These are phyloP conservation scores for Saccharomycopsis phalli DNA, from an alignment of 1,139 yeast genomes.

Conservation along the genomic window DNA sequence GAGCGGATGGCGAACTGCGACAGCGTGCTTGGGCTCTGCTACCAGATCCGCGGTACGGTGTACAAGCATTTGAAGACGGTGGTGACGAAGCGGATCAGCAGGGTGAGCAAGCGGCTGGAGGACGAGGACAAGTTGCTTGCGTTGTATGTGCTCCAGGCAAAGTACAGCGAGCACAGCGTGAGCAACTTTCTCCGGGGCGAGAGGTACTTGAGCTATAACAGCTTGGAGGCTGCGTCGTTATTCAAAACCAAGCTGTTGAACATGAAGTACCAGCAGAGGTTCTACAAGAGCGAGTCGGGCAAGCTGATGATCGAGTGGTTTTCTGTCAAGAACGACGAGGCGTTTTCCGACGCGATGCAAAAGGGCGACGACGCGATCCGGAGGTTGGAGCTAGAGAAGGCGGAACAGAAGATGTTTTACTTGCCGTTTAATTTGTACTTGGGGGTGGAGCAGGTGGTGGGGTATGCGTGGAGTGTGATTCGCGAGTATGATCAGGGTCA, in stretches of 20 bases:
- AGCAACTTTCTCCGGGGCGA: slow-evolving; percentile 17
- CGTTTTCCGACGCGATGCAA: neutral
- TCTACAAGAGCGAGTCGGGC: slow-evolving; percentile 2
- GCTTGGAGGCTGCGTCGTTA: slow-evolving; percentile 9
- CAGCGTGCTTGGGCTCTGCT: slow-evolving; percentile 13
- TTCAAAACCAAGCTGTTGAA: slow-evolving; percentile 9
- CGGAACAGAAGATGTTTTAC: slow-evolving; percentile 22
- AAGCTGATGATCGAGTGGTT: slow-evolving; percentile 11
- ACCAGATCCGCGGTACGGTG: slow-evolving; percentile 14
- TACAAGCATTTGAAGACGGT: slow-evolving; percentile 8
- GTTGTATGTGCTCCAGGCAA: slow-evolving; percentile 11
- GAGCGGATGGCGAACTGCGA: slow-evolving; percentile 3
- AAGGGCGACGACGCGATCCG: neutral
- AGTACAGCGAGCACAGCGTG: slow-evolving; percentile 6
- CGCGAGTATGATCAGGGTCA: slow-evolving; percentile 29
- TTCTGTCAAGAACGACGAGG: slow-evolving; percentile 5
- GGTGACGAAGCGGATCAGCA: slow-evolving; percentile 1
- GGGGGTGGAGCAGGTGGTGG: slow-evolving; percentile 33
- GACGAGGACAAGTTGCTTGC: slow-evolving; percentile 9
- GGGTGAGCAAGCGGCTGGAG: slow-evolving; percentile 2
- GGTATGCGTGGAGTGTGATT: slow-evolving; percentile 28
- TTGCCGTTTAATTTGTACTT: slow-evolving; percentile 32
- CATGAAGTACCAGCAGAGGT: slow-evolving; percentile 6
- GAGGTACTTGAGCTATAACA: slow-evolving; percentile 5
- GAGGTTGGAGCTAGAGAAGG: slow-evolving; percentile 3